Conservation (phyloP, 202 grass and related monocot species). For the Brachypodium distachyon region DNA sequence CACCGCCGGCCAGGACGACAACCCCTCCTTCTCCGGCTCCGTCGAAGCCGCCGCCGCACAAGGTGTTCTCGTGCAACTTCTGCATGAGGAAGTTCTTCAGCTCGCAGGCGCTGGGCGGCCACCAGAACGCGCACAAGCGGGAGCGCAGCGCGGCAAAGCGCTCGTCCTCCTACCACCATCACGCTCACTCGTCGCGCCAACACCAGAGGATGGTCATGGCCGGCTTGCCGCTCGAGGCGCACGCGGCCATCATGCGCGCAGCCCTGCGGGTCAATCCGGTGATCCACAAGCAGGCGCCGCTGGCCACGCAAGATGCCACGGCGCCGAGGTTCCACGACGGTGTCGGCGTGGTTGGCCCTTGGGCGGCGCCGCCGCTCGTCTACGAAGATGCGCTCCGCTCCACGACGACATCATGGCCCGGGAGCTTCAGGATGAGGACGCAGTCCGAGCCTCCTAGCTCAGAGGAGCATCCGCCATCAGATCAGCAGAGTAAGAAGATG, state of each 20-base stretch:
- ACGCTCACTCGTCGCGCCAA: no score
- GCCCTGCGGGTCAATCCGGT: constrained; percentile 35
- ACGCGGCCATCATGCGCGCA: constrained; percentile 45
- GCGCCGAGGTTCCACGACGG: constrained; percentile 43
- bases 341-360: constrained; percentile 12
- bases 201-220: constrained; percentile 63
- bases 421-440: constrained; percentile 58
- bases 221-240: constrained; percentile 68
- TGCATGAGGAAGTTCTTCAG: constrained; percentile 92
- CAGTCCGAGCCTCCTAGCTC: constrained; percentile 36
- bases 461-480: constrained; percentile 18
- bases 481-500: constrained; percentile 59
- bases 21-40: background rate
- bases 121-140: constrained; percentile 94
- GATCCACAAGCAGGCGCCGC: constrained; percentile 44
- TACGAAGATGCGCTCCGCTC: constrained; percentile 40
- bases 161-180: constrained; percentile 7
- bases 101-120: constrained; percentile 83
- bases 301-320: constrained; percentile 8
- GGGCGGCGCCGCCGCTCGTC: constrained; percentile 28
- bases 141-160: constrained; percentile 74
- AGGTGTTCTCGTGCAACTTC: constrained; percentile 94
- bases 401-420: constrained; percentile 45
- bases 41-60: constrained; percentile 12
- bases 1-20: background rate